Percentiles rank a stretch among this genome's conserved stretches.
Evolutionary conservation across 163 green algal species (phyloP).

Genomic region (Scenedesmus sp.): DNA sequence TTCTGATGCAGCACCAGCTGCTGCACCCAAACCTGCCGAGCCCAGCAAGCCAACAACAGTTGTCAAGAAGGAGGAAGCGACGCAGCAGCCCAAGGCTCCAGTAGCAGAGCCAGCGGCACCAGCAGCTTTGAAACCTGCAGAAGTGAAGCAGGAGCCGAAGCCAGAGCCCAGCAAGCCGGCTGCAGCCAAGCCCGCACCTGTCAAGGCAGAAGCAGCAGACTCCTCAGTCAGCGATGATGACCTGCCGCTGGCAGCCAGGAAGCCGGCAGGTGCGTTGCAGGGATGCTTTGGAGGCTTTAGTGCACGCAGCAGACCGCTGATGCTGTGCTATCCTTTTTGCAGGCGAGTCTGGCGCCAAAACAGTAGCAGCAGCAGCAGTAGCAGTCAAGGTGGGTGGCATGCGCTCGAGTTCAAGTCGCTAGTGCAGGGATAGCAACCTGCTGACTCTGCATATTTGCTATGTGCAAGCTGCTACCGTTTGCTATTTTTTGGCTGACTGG

Average conservation of each 20-base stretch:
- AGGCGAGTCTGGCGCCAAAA: neutral
- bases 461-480: neutral
- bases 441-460: neutral
- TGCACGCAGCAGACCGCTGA: neutral
- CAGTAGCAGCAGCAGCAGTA: constrained; percentile 12
- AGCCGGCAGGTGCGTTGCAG: neutral
- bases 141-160: neutral
- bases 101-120: constrained; percentile 15
- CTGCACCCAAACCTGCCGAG: constrained; percentile 4
- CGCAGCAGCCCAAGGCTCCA: neutral
- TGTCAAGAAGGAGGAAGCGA: neutral
- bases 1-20: constrained; percentile 3
- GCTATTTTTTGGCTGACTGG: neutral
- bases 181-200: constrained; percentile 39
- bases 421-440: neutral
- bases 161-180: constrained; percentile 35
- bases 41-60: neutral
- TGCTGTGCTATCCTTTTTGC: neutral
- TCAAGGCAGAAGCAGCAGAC: constrained; percentile 32
- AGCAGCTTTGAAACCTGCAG: neutral
- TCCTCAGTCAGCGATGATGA: constrained; percentile 28
- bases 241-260: neutral
- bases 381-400: neutral
- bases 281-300: neutral
- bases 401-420: neutral